phyloP scores from a whole-genome alignment of 1,139 yeast species.

The Saccharomyces hybrid region DNA sequence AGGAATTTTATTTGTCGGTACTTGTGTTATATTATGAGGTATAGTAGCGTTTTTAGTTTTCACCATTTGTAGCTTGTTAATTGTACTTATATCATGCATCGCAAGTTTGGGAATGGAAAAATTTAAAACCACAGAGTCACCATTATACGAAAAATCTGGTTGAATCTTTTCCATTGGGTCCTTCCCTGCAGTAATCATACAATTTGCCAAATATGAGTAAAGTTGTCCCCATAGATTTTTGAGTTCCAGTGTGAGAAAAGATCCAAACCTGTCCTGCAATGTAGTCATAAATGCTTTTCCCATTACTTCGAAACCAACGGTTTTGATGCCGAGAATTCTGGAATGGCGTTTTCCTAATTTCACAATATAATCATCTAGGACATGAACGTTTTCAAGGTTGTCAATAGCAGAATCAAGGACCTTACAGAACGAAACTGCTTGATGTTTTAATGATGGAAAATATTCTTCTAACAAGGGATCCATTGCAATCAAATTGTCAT shows the following conservation, averaged over 20 bases:
- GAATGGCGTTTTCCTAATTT: constrained; percentile 70
- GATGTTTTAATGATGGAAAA: constrained; percentile 62
- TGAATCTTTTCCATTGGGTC: constrained; percentile 39
- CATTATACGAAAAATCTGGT: background rate
- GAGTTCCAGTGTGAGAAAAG: constrained; percentile 41
- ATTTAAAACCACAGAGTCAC: background rate
- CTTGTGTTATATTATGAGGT: background rate
- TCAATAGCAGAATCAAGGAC: constrained; percentile 58
- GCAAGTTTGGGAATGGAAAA: background rate
- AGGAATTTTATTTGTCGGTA: background rate
- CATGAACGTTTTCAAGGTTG: constrained; percentile 37
- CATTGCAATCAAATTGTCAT: constrained; percentile 49
- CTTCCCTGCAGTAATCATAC: constrained; percentile 55
- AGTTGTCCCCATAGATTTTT: constrained; percentile 66
- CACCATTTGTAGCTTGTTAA: background rate
- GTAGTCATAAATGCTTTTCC: constrained; percentile 74
- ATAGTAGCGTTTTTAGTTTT: background rate
- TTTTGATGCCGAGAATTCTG: constrained; percentile 66
- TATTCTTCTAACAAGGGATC: constrained; percentile 47
- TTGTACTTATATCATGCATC: background rate
- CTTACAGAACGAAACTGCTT: constrained; percentile 75
- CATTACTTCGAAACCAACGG: constrained; percentile 66
- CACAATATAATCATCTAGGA: constrained; percentile 52
- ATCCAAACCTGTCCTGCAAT: constrained; percentile 58
- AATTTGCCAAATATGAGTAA: constrained; percentile 51